These are phyloP conservation scores for Bombardia bombarda DNA, from an alignment of 495 filamentous ascomycete species.

Conservation along the genomic window DNA sequence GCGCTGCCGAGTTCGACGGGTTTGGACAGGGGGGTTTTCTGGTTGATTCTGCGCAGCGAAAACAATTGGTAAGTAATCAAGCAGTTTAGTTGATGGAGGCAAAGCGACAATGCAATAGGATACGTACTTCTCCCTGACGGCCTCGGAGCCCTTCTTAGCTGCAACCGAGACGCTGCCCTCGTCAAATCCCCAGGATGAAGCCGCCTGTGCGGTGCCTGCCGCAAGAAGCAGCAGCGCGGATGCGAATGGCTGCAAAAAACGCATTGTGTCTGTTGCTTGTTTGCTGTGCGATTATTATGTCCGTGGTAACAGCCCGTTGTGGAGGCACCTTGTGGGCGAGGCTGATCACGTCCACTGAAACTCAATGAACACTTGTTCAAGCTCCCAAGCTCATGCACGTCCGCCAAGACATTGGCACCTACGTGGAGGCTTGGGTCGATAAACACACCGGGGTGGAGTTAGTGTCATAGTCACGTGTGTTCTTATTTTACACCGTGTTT, in stretches of 20 bases:
- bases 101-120: background rate
- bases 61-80: conserved; percentile 1
- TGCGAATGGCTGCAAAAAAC: conserved; percentile 40
- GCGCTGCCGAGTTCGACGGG: conserved; percentile 55
- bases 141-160: conserved; percentile 56
- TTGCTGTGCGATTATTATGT: conserved; percentile 1
- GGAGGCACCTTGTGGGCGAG: conserved; percentile 4
- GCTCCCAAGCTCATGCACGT: conserved; percentile 2
- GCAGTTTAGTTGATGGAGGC: background rate
- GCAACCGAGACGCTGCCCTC: conserved; percentile 76
- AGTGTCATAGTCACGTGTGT: background rate
- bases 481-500: too few species aligned
- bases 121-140: conserved; percentile 67
- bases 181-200: conserved; percentile 75
- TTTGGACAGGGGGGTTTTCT: conserved; percentile 53
- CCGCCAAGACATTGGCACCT: background rate
- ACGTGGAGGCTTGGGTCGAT: background rate
- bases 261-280: conserved; percentile 32
- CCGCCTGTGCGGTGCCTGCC: conserved; percentile 45
- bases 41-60: conserved; percentile 45
- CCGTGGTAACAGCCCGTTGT: background rate
- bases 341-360: conserved; percentile 15
- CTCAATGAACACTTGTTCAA: conserved; percentile 28
- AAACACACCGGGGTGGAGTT: background rate
- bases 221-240: conserved; percentile 39